Evolutionary conservation across 2,329 filamentous ascomycete genomes (phyloP), one percentile per base, ranked within the genome.

Genomic region (Aspergillus awamori): DNA sequence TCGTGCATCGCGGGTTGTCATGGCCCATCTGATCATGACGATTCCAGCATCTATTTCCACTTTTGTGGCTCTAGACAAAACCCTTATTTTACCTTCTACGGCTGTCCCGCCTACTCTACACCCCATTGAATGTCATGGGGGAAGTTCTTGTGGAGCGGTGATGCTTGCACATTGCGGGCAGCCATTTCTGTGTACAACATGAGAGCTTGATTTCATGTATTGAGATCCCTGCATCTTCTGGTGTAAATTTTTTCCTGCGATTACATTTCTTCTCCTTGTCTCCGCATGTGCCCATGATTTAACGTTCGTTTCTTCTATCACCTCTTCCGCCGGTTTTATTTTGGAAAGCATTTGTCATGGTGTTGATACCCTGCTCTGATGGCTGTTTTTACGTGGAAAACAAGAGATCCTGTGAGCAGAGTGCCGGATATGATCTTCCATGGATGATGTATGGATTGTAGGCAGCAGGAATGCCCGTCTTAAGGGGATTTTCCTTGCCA

Each of bases 281-380:
- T 41, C 43, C 57, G 51, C 63, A 74, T 68, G 70, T 73, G 71
- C 67, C 74, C 69, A 75, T 71, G 73, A 74, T 70, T 69, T 72
- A 63, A 73, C 66, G 71, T 66, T 69, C 60, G 62, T 67, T 65
- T 61, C 58, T 63, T 63, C 58, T 59, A 49, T 56, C 57, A 38
- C 52, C 52, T 64, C 55, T 54, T 63, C 62, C 41, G 55, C n/a
- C 51, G 49, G 51, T 53, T 59, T 51, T 41, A 36, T 51, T 65
- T 63, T 65, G 63, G 66, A 66, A 70, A 76, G 74, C 75, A 77
- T 77, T 75, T 75, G 67, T 74, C 69, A 73, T 72, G 75, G 75
- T 78, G 74, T 77, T 77, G 75, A 77, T 78, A 77, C 75, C 75
- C 75, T 74, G 69, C 63, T 67, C 65, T 75, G 71, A 70, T 69